A percentile compares a stretch with the other conserved stretches of the same genome.
Evolutionary conservation across 352 stramenopile genomes (phyloP).

Genomic region (Sclerospora graminicola): DNA sequence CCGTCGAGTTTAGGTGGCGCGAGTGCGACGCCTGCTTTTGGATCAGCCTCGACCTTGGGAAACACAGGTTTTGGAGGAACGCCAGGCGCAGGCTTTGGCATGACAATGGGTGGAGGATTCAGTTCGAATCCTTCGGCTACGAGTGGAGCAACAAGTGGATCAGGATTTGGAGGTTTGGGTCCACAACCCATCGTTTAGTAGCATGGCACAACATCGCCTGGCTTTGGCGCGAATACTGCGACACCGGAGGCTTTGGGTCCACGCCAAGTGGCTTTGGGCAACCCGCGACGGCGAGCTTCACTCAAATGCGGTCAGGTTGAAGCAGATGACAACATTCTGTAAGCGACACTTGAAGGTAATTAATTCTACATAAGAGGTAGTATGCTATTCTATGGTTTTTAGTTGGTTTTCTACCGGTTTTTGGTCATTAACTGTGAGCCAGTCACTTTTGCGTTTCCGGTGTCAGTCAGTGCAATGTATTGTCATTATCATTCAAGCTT

Average conservation of each 20-base stretch:
- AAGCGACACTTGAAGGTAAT: neutral
- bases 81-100: constrained; percentile 15
- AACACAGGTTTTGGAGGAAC: constrained; percentile 24
- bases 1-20: constrained; percentile 34
- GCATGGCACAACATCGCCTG: constrained; percentile 7
- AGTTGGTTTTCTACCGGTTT: constrained; percentile 1
- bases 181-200: constrained; percentile 29
- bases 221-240: constrained; percentile 22
- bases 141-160: constrained; percentile 10
- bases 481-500: neutral
- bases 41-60: constrained; percentile 36
- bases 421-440: constrained; percentile 1
- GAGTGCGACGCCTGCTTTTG: constrained; percentile 31
- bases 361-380: too few relatives aligned
- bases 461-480: neutral
- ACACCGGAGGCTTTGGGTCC: constrained; percentile 20
- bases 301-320: constrained; percentile 32
- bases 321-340: neutral
- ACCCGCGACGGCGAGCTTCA: constrained; percentile 34
- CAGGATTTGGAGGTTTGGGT: constrained; percentile 33
- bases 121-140: constrained; percentile 15
- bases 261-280: constrained; percentile 25
- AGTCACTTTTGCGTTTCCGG: constrained; percentile 5
- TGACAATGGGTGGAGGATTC: constrained; percentile 23
- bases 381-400: neutral